Percentiles rank a stretch among this genome's conserved stretches.
phyloP scores from a whole-genome alignment of 2,329 filamentous ascomycete species.

The Ophiosphaerella herpotricha region DNA sequence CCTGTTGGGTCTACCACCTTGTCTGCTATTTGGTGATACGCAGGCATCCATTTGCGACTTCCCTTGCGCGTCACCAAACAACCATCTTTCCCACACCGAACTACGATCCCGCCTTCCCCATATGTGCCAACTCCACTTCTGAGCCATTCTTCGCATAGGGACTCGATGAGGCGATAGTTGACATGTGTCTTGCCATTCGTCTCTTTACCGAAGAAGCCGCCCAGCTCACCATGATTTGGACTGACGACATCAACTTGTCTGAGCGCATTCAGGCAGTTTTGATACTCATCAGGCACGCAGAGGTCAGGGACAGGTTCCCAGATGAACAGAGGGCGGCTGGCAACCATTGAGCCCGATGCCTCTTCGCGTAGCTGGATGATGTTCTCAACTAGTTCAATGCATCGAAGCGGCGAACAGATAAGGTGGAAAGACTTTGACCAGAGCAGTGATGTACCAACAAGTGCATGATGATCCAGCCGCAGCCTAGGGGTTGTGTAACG shows the following conservation, averaged over 20 bases:
- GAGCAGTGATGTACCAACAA: constrained; percentile 66
- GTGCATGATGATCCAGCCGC: constrained; percentile 73
- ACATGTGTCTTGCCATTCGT: constrained; percentile 42
- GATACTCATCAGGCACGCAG: constrained; percentile 70
- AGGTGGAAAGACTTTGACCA: constrained; percentile 81
- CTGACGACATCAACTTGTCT: constrained; percentile 64
- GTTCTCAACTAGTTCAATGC: constrained; percentile 73
- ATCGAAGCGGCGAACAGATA: constrained; percentile 79
- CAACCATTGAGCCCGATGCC: constrained; percentile 21
- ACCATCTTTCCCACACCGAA: constrained; percentile 73
- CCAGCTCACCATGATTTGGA: constrained; percentile 90
- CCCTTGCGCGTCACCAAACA: constrained; percentile 59
- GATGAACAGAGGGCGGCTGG: constrained; percentile 69
- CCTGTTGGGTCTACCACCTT: constrained; percentile 90
- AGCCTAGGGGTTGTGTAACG: constrained; percentile 86
- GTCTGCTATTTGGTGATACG: constrained; percentile 64
- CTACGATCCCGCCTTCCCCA: constrained; percentile 62
- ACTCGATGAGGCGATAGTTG: constrained; percentile 46
- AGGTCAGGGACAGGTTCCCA: constrained; percentile 96
- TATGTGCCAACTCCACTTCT: constrained; percentile 41
- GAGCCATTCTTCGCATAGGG: constrained; percentile 46
- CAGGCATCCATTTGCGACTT: constrained; percentile 70
- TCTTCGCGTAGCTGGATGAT: constrained; percentile 62
- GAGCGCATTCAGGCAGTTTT: constrained; percentile 59
- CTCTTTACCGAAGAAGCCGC: constrained; percentile 72